Conservation (phyloP, 108 stramenopile species). For the Fragilariopsis cylindrus region DNA sequence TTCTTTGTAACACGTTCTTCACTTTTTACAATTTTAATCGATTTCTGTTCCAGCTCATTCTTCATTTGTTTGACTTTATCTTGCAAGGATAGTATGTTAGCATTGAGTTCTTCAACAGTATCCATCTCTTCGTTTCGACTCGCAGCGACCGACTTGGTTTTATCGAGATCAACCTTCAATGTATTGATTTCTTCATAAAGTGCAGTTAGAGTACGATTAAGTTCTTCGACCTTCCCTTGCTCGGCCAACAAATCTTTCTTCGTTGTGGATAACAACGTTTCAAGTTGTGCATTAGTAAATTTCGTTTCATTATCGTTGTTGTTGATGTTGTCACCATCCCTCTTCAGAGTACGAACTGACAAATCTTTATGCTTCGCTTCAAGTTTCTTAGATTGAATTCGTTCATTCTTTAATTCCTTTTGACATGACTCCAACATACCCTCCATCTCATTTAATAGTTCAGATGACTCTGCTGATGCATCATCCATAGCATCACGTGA, state of each 20-base stretch:
- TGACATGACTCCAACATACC: background rate
- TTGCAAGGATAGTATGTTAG: background rate
- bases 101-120: background rate
- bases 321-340: background rate
- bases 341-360: background rate
- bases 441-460: slow-evolving; percentile 10
- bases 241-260: background rate
- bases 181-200: background rate
- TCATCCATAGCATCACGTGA: slow-evolving; percentile 5
- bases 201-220: background rate
- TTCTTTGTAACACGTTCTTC: slow-evolving; percentile 1
- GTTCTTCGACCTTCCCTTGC: background rate
- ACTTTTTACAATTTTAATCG: slow-evolving; percentile 1
- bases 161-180: background rate
- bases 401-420: slow-evolving; percentile 4
- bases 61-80: background rate
- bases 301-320: background rate
- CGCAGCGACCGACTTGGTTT: background rate
- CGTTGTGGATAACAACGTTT: background rate
- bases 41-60: slow-evolving; percentile 8
- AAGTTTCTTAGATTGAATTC: background rate
- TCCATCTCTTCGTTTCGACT: background rate
- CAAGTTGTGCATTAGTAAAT: background rate
- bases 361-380: background rate
- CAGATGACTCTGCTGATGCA: slow-evolving; percentile 4